Base-by-base conservation (phyloP, 176 grass and related monocot species). In the Pharus latifolius region DNA sequence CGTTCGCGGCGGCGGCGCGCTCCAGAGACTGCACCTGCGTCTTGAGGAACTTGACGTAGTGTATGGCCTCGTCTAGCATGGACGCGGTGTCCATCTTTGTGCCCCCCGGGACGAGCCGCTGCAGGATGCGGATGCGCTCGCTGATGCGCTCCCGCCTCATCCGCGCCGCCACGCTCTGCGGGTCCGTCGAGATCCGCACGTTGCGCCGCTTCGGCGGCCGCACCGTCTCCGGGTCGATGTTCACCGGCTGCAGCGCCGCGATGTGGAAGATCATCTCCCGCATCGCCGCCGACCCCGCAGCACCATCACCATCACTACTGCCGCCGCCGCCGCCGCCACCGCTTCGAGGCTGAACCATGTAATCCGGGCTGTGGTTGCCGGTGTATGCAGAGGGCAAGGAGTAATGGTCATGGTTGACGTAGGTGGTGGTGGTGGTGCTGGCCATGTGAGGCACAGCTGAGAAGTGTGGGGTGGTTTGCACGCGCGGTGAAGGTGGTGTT, bases 51-150 rank as follows among this genome's bases (percentile, higher is more conserved):
- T 91, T 93, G 65, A 98, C 89, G 81, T 98, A 98, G 72, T 98
- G 84, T 75, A 98, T 93, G 41, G 94, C 89, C 81, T 98, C 94
- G 63, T 98, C 94, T 6, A 98, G 82, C 94, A 98, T 98, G 25
- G 94, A 98, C 2, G 94, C 94, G 0, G 94, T 98, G 76, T 98
- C 94, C 94, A 98, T 98, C 86, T 93, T 98, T 42, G 89, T 98
- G 6, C 94, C 94, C 0, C 94, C 94, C 4, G 94, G 94, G 18
- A 98, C 94, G 40, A 98, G 84, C 19, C 75, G 77, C 82, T 93
- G 94, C 65, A 98, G 89, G 61, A 93, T 85, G 18, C 94, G 84
- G 65, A 98, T 98, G 75, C 89, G 87, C 83, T 98, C 94, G 72
- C 94, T 98, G 79, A 98, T 98, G 81, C 84, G 87, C 84, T 93